Evolutionary conservation across 169 alveolate genomes (phyloP), one percentile per base, ranked within the genome.

Genomic region (Cryptosporidium viatorum): DNA sequence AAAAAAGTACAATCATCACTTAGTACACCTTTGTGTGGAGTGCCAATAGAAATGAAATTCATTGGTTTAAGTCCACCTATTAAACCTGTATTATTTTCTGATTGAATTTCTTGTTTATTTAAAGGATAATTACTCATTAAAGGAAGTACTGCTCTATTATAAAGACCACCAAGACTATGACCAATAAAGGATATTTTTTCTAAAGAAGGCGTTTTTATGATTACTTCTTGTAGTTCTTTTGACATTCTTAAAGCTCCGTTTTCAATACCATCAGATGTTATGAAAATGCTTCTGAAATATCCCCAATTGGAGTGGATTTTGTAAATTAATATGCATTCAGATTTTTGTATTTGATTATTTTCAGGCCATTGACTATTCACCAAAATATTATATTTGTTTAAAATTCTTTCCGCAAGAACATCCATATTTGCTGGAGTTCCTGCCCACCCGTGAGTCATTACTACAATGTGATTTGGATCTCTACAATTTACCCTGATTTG

Each of bases 401-500:
- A 33, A 33, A 80, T 60, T 80, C 89, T 80, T 33, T 80, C 75
- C 37, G 80, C 75, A n/a, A 80, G 50, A 41, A 80, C 89, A 62
- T 80, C 89, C 89, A 80, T 80, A 43, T 80, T 80, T 26, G 89
- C 74, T 18, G 89, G 89, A n/a, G 89, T 80, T 26, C 89, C 89
- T 29, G 89, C 89, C 89, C 89, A 80, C 35, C 89, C 89, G 35
- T 80, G 89, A 8, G 89, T 80, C 89, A 80, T 80, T 62, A 80
- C 74, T 62, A 80, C 52, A 18, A 80, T 62, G 39, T 80, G 89
- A 45, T 41, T 50, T 33, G 89, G 89, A n/a, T 80, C 39, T 33
- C 9, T 45, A 45, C 89, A 80, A 16, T 31, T 59, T 0, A 12
- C 51, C 59, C 73, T 80, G 16, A 62, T 59, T 29, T 80, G 89